phyloP scores from a whole-genome alignment of 1,284 basidiomycete species.

The Pseudozyma pruni region DNA sequence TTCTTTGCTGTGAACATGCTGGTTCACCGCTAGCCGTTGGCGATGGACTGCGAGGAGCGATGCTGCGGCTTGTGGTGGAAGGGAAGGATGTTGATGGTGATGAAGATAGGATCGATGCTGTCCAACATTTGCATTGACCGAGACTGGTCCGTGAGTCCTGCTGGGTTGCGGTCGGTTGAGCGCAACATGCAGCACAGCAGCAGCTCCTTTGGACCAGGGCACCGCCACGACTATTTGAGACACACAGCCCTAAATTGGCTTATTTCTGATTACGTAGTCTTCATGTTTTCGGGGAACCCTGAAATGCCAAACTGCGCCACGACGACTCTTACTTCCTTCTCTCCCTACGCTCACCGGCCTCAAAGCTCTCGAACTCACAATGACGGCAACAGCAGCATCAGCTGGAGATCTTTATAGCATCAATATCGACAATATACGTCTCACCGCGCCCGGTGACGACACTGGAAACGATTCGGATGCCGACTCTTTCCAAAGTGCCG shows the following conservation, averaged over 20 bases:
- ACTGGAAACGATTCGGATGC: conserved; percentile 17
- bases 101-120: neutral
- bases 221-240: conserved; percentile 15
- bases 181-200: conserved; percentile 9
- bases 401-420: conserved; percentile 13
- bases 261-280: conserved; percentile 22
- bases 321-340: neutral
- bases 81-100: neutral
- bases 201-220: conserved; percentile 13
- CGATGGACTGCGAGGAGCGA: neutral
- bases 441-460: conserved; percentile 13
- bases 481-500: conserved; percentile 26
- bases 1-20: conserved; percentile 71
- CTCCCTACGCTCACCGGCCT: neutral
- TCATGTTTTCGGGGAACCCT: conserved; percentile 3
- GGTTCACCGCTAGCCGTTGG: neutral
- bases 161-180: conserved; percentile 4
- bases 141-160: conserved; percentile 17
- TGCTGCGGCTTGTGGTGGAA: neutral
- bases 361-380: neutral
- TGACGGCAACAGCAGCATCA: conserved; percentile 1
- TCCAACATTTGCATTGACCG: neutral
- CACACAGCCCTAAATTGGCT: conserved; percentile 2
- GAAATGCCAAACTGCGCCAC: conserved; percentile 24
- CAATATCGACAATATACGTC: conserved; percentile 27